A percentile compares a stretch with the other conserved stretches of the same genome.
phyloP scores from a whole-genome alignment of 805 yeast species.

The Zygosaccharomyces siamensis region DNA sequence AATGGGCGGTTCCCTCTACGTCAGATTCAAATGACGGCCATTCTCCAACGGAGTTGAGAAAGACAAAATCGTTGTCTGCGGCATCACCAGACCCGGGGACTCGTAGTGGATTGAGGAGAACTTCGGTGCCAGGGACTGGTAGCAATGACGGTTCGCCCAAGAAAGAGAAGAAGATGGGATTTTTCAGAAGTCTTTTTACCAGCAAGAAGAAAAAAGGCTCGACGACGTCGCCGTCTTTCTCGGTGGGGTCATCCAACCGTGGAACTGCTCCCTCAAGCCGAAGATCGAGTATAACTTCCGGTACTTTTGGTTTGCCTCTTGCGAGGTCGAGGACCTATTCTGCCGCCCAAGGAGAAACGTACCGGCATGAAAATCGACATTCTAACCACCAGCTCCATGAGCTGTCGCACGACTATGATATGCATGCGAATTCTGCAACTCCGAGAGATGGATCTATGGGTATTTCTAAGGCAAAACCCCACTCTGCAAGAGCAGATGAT shows the following conservation, averaged over 20 bases:
- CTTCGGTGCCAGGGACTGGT: slow-evolving; percentile 10
- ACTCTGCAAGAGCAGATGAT: slow-evolving; percentile 1
- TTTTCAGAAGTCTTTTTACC: slow-evolving; percentile 36
- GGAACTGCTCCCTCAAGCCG: slow-evolving; percentile 8
- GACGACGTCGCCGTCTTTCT: slow-evolving; percentile 3
- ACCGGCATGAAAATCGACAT: slow-evolving; percentile 11
- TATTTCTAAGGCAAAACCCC: background rate
- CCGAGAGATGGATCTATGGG: slow-evolving; percentile 1
- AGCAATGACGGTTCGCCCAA: slow-evolving; percentile 8
- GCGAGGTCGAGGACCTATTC: slow-evolving; percentile 24
- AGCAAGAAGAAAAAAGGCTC: slow-evolving; percentile 20
- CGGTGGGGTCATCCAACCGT: background rate
- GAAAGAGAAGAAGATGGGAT: slow-evolving; percentile 33
- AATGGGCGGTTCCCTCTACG: background rate
- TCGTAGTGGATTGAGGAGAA: slow-evolving; percentile 4
- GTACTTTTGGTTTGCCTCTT: slow-evolving; percentile 13
- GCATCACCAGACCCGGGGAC: slow-evolving; percentile 7
- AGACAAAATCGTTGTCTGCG: slow-evolving; percentile 34
- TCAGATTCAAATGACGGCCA: background rate
- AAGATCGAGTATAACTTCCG: slow-evolving; percentile 13
- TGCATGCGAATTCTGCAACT: background rate
- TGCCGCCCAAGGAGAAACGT: slow-evolving; percentile 13
- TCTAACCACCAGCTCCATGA: background rate
- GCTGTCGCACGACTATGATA: background rate
- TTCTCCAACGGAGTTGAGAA: slow-evolving; percentile 16